phyloP scores from a whole-genome alignment of 2,329 filamentous ascomycete species.

The Fusarium piperis region DNA sequence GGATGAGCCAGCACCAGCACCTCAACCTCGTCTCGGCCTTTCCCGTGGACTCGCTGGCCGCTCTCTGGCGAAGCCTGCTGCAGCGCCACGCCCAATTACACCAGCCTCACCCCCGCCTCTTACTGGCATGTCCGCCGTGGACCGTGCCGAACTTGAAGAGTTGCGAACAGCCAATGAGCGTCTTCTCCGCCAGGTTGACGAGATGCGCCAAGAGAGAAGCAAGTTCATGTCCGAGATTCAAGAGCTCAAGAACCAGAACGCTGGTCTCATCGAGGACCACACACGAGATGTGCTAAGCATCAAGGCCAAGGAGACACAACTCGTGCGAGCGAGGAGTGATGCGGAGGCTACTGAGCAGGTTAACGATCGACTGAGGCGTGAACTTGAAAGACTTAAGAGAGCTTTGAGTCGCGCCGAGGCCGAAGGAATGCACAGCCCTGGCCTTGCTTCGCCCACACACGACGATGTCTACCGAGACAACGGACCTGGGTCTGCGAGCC shows the following conservation, averaged over 20 bases:
- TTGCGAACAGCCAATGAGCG: constrained; percentile 85
- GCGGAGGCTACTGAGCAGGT: constrained; percentile 88
- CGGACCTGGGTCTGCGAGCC: constrained; percentile 50
- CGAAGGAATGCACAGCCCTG: constrained; percentile 51
- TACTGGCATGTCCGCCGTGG: constrained; percentile 78
- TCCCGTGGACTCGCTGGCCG: constrained; percentile 86
- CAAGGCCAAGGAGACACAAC: constrained; percentile 97
- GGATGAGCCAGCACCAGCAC: constrained; percentile 68
- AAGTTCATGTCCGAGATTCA: constrained; percentile 88
- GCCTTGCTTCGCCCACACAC: constrained; percentile 61
- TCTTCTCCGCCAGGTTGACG: constrained; percentile 78
- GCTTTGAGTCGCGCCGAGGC: constrained; percentile 73
- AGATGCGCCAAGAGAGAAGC: constrained; percentile 82
- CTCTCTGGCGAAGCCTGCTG: constrained; percentile 79
- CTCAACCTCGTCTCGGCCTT: constrained; percentile 70
- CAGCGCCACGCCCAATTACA: constrained; percentile 59
- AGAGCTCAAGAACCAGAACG: constrained; percentile 96
- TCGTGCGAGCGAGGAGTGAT: constrained; percentile 90
- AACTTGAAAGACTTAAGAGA: constrained; percentile 93
- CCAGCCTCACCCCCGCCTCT: constrained; percentile 67
- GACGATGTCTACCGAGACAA: constrained; percentile 71
- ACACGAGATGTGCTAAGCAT: constrained; percentile 95
- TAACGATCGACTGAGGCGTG: constrained; percentile 83
- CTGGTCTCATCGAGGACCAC: constrained; percentile 95
- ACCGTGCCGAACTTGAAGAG: constrained; percentile 92